Evolutionary conservation across 805 yeast genomes (phyloP).

Genomic region (Sporopachydermia lactativora): DNA sequence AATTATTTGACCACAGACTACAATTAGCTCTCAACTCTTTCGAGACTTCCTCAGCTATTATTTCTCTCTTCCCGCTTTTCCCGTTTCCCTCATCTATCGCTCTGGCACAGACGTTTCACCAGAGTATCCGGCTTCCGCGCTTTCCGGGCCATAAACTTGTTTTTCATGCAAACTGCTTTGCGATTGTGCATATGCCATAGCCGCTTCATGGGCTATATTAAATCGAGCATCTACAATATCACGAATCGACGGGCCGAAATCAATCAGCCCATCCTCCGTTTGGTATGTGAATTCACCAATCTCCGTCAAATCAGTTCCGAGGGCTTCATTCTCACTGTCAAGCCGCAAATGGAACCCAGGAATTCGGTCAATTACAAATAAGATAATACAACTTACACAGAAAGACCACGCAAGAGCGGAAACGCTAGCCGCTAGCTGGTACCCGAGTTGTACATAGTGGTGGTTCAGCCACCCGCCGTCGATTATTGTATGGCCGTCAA

Average conservation of each 20-base stretch:
- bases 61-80: no score
- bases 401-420: conserved; percentile 59
- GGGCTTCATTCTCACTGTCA: conserved; percentile 67
- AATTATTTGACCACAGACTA: no score
- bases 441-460: conserved; percentile 65
- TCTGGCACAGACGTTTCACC: no score
- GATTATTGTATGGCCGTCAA: conserved; percentile 49
- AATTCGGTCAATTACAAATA: conserved; percentile 48
- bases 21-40: no score
- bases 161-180: not conserved
- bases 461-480: conserved; percentile 78
- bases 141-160: not conserved
- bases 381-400: conserved; percentile 46
- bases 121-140: no score
- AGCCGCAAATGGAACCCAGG: conserved; percentile 69
- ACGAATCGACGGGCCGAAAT: not conserved
- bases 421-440: conserved; percentile 61
- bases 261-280: conserved; percentile 31
- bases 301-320: conserved; percentile 71
- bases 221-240: not conserved
- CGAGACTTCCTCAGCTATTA: no score
- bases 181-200: not conserved
- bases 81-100: no score
- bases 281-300: conserved; percentile 68
- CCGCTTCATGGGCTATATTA: not conserved